Conservation (phyloP, 805 yeast species). For the Saturnispora mendoncae region DNA sequence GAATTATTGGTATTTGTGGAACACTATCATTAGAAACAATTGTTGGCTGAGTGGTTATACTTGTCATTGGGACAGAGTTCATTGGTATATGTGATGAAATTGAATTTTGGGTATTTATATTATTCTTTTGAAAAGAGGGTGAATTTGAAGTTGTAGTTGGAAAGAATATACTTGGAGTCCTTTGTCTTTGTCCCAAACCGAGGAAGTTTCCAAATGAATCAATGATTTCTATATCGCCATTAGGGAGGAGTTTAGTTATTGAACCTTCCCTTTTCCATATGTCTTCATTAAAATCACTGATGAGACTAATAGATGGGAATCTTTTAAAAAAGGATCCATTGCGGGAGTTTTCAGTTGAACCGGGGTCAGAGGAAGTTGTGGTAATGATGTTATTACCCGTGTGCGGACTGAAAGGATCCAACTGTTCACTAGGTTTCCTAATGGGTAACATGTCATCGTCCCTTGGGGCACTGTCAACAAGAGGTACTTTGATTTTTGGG, state of each 20-base stretch:
- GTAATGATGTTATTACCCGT: neutral
- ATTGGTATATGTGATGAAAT: too few relatives aligned
- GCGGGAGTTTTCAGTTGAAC: slow-evolving; percentile 18
- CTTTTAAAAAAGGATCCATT: slow-evolving; percentile 24
- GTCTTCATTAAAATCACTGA: slow-evolving; percentile 18
- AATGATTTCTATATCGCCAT: neutral
- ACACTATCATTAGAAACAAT: neutral
- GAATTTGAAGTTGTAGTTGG: neutral
- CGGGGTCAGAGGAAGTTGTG: slow-evolving; percentile 13
- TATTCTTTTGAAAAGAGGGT: neutral
- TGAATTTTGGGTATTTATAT: too few relatives aligned
- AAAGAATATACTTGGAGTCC: slow-evolving; percentile 9
- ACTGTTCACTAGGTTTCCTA: slow-evolving; percentile 41
- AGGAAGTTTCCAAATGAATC: neutral
- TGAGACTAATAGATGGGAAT: slow-evolving; percentile 26
- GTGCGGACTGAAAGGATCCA: slow-evolving; percentile 39
- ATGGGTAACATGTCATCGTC: slow-evolving; percentile 16
- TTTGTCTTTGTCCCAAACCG: slow-evolving; percentile 2
- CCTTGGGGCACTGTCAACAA: neutral
- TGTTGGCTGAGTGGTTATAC: neutral
- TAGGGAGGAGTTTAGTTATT: neutral
- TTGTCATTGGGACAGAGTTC: too few relatives aligned
- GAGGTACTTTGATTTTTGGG: slow-evolving; percentile 2
- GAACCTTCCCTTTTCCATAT: slow-evolving; percentile 7
- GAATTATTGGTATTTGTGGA: neutral